Percentiles rank a stretch among this genome's conserved stretches.
These are phyloP conservation scores for Syzygium aqueum DNA, from an alignment of 345 rosid genomes.

Conservation along the genomic window DNA sequence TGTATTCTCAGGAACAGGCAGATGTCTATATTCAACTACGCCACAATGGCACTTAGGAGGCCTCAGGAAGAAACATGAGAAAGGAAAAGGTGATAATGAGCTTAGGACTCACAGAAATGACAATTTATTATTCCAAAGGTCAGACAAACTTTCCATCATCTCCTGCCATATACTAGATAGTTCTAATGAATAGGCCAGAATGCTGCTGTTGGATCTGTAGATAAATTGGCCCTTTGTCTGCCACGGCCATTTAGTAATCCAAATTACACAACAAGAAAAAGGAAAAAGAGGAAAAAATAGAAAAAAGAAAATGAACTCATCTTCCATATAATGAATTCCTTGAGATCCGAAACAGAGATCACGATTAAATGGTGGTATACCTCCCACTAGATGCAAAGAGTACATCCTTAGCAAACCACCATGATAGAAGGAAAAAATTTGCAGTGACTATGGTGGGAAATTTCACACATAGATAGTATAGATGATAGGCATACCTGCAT, in stretches of 20 bases:
- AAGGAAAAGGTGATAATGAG: neutral
- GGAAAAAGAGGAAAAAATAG: neutral
- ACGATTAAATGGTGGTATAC: neutral
- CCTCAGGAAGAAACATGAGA: neutral
- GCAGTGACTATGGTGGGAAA: neutral
- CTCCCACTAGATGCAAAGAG: neutral
- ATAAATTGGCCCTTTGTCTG: neutral
- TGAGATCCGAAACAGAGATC: neutral
- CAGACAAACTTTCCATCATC: neutral
- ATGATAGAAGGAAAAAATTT: neutral
- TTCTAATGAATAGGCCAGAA: neutral
- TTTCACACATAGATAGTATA: neutral
- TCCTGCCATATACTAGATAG: neutral
- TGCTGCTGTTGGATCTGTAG: neutral
- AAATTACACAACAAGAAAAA: neutral
- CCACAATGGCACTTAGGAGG: neutral
- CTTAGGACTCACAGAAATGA: neutral
- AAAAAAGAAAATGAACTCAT: neutral
- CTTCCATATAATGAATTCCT: neutral
- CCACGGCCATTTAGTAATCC: neutral
- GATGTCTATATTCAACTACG: neutral
- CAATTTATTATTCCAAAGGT: neutral
- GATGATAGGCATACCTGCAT: conserved; percentile 50
- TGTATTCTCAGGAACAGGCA: neutral
- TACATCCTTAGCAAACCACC: neutral